Evolutionary conservation across 306 rosid species (phyloP).

Genomic region (Acmispon strigosus): DNA sequence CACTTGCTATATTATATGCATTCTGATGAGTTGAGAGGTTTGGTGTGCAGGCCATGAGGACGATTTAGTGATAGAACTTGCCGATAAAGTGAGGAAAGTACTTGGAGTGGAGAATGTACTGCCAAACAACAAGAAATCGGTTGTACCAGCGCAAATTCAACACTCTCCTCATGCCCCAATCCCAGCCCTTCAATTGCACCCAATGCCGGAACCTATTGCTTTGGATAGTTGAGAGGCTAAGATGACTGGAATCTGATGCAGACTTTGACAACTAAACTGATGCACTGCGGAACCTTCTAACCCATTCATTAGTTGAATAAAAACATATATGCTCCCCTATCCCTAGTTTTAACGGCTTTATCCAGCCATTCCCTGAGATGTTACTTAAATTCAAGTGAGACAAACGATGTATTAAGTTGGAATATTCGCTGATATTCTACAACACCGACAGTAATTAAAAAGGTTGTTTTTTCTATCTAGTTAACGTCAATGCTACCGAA

Average conservation of each 20-base stretch:
- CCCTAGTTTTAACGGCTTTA: not conserved
- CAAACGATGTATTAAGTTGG: not conserved
- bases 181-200: constrained; percentile 46
- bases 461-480: not conserved
- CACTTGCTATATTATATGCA: not conserved
- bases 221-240: constrained; percentile 38
- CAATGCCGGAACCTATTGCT: constrained; percentile 70
- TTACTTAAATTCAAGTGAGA: not conserved
- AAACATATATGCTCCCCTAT: not conserved
- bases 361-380: constrained; percentile 6
- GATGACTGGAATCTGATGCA: not conserved
- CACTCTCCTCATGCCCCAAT: constrained; percentile 52
- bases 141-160: constrained; percentile 31
- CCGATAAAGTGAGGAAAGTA: constrained; percentile 78
- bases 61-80: constrained; percentile 80
- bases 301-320: constrained; percentile 8
- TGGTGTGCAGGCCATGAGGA: constrained; percentile 71
- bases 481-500: not conserved
- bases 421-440: not conserved
- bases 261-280: constrained; percentile 7
- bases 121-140: constrained; percentile 46
- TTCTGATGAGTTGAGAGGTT: constrained; percentile 1
- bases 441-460: not conserved
- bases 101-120: constrained; percentile 51
- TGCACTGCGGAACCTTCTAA: constrained; percentile 27